Percentiles rank a stretch among this genome's conserved stretches.
phyloP scores from a whole-genome alignment of 257 asterid species.

The Mitragyna speciosa region DNA sequence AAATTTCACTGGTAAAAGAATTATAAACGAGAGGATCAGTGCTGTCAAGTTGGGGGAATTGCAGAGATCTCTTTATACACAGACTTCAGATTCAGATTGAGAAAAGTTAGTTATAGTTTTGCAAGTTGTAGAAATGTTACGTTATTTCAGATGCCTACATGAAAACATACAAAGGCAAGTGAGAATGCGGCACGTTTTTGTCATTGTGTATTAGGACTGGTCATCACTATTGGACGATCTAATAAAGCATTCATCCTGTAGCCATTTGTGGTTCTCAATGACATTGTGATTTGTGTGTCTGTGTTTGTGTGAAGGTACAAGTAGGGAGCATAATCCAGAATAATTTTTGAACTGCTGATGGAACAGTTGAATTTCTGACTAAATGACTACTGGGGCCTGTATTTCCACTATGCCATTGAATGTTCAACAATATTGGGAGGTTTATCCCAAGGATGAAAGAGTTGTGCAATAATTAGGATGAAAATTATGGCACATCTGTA shows the following conservation, averaged over 20 bases:
- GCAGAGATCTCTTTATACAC: neutral
- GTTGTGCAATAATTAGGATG: neutral
- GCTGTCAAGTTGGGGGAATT: neutral
- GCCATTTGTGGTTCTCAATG: neutral
- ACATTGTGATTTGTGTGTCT: neutral
- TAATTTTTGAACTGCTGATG: neutral
- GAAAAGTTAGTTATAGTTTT: neutral
- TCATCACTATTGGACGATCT: neutral
- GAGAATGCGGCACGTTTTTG: neutral
- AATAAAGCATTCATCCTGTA: neutral
- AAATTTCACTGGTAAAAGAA: neutral
- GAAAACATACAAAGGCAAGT: neutral
- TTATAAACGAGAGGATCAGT: neutral
- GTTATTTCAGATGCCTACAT: neutral
- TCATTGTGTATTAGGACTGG: neutral
- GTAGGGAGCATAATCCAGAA: neutral
- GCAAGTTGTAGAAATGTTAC: neutral
- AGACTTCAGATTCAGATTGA: neutral
- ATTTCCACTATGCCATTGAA: neutral
- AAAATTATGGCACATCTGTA: neutral
- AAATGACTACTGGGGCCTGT: neutral
- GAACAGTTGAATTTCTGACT: neutral
- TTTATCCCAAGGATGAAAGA: too few species aligned
- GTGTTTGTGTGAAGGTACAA: neutral
- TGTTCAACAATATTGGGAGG: too few species aligned